Evolutionary conservation across 2,329 filamentous ascomycete genomes (phyloP), one percentile per base, ranked within the genome.

Genomic region (Verticillium albo-atrum): DNA sequence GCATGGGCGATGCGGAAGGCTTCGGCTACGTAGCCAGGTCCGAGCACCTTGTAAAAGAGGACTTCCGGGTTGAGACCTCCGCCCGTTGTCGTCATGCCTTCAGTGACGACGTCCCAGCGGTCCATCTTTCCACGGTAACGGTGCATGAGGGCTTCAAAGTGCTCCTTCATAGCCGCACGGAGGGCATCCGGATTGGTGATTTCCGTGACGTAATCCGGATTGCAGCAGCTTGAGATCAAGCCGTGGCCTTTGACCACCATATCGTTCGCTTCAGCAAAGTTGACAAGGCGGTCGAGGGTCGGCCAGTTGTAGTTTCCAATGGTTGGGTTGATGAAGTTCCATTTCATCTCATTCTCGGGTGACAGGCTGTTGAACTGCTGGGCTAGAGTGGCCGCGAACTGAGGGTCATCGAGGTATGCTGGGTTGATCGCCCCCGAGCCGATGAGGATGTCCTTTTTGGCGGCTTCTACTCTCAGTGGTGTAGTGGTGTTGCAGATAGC

Each of bases 1-100:
- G 78, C 78, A 55, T 83, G 82, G 28, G 89, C 89, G 14, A 88
- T 84, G 57, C 83, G 79, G 75, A 91, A 92, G 35, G 89, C 89
- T 66, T 89, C 88, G 23, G 77, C 76, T 56, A 92, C 83, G 68
- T 88, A 91, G 70, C 82, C 81, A 73, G 90, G 87, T 42, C 88
- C 88, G 6, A 91, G 80, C 1, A 90, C 83, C 23, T 82, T 79
- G 68, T 78, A 87, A 76, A 89, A 91, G 65, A 89, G 84, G 7
- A 79, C 83, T 12, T 55, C 30, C 30, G 74, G 66, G 53, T 88
- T 84, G 57, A 88, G 75, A 3, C 70, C 74, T 27, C 86, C 87
- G 66, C 85, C 79, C 65, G 42, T 88, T 82, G 65, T 80, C 78
- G 26, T 53, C 68, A 88, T 82, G 68, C 87, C 84, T 69, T 88